phyloP scores from a whole-genome alignment of 495 filamentous ascomycete species.

The Daldinia bambusicola region DNA sequence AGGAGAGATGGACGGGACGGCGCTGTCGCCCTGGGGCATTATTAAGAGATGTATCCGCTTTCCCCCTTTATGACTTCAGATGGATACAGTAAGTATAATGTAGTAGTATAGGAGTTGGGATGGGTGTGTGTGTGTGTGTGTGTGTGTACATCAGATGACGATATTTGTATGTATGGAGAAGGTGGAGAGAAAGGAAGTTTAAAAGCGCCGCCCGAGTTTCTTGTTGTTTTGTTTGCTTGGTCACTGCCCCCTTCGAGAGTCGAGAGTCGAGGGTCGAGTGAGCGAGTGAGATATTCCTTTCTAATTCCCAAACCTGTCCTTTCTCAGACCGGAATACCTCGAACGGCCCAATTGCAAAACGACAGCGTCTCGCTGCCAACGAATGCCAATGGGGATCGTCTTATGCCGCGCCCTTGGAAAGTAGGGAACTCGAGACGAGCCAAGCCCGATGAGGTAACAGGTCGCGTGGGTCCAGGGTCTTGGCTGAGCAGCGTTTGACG shows the following conservation, averaged over 20 bases:
- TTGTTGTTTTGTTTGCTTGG: slow-evolving; percentile 2
- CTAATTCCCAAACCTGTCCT: slow-evolving; percentile 1
- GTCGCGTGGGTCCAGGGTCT: slow-evolving; percentile 41
- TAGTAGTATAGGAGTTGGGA: background rate
- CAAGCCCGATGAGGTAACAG: slow-evolving; percentile 33
- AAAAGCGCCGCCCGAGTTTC: background rate
- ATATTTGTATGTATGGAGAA: slow-evolving; percentile 6
- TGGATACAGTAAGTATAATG: background rate
- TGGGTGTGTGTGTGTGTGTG: slow-evolving; percentile 2
- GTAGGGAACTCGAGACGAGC: slow-evolving; percentile 36
- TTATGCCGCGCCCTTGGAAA: slow-evolving; percentile 34
- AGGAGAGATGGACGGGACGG: slow-evolving; percentile 29
- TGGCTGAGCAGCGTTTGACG: slow-evolving; percentile 23
- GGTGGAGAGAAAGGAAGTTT: background rate
- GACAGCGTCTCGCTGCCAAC: slow-evolving; percentile 30
- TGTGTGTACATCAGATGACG: slow-evolving; percentile 18
- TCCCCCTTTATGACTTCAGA: slow-evolving; percentile 20
- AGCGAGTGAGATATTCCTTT: too few relatives aligned
- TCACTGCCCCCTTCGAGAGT: background rate
- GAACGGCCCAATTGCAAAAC: slow-evolving; percentile 25
- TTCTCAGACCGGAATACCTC: slow-evolving; percentile 2
- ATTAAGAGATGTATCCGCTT: slow-evolving; percentile 31
- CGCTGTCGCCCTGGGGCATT: slow-evolving; percentile 41
- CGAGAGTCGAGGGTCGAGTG: background rate
- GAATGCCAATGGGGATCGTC: slow-evolving; percentile 42